Evolutionary conservation across 164 flowering plant species (phyloP), one percentile per base, ranked within the genome.

Genomic region (Buxus sempervirens): DNA sequence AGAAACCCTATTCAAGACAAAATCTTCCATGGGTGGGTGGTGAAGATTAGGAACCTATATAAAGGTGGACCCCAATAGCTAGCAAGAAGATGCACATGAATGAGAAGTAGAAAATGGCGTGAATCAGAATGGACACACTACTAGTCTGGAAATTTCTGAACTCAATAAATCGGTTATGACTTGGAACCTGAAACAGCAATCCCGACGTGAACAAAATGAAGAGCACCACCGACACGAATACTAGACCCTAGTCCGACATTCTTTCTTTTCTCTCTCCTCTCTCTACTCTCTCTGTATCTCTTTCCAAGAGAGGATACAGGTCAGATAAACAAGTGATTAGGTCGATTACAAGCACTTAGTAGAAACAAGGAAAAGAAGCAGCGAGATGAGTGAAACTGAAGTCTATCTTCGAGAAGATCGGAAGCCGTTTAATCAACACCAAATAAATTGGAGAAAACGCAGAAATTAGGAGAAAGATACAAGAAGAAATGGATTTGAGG

Each of bases 241-340:
- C 84, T 60, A 91, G 87, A 2, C 87, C 89, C 91, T 91, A 86
- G 63, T 88, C 89, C 57, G 86, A 58, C 92, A 88, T 88, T 32
- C 38, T 32, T 32, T 32, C 53, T 64, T 74, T 32, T 48, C 13
- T 6, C 20, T 5, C 53, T 26, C 27, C 38, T 32, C 38, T 32
- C 38, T 54, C 57, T 54, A 18, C 10, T n/a, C 23, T 2, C 7
- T n/a, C n/a, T n/a, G n/a, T n/a, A n/a, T n/a, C 23, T 55, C 26
- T 51, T 16, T 27, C 62, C 25, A 54, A 55, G 21, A 36, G 42
- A 54, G 5, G 38, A 32, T 32, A n/a, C n/a, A n/a, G n/a, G n/a
- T n/a, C n/a, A n/a, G n/a, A n/a, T n/a, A n/a, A n/a, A n/a, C n/a
- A n/a, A n/a, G n/a, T n/a, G n/a, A n/a, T n/a, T n/a, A n/a, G n/a